Evolutionary conservation across 345 rosid species (phyloP), one percentile per base, ranked within the genome.

Genomic region (Murraya paniculata): DNA sequence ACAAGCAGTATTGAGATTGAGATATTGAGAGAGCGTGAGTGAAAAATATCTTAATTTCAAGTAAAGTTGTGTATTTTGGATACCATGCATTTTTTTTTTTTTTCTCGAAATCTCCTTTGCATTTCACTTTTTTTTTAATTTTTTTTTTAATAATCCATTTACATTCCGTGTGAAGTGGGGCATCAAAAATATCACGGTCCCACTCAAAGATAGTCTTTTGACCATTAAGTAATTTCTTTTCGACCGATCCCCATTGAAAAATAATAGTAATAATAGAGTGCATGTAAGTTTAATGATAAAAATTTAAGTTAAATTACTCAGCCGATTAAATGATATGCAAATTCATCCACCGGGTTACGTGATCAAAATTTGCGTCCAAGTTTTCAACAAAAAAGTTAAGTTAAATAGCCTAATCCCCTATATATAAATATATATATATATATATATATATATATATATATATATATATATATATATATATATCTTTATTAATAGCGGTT

Each of bases 151-250:
- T 9, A 39, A 39, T 45, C 0, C 5, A 35, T 64, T 33, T 64
- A 7, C 24, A 33, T 64, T 19, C 36, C 68, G 24, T 33, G 68
- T 18, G n/a, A 31, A 22, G 25, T 36, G n/a, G 35, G 68, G 25
- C 68, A 27, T 45, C 55, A 18, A 25, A 25, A 41, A 25, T 69
- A 25, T 45, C 33, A 0, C 25, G 72, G 72, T 69, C 72, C 72
- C 72, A 45, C 35, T 6, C 31, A 16, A 25, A 69, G 72, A 69
- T 69, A 69, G 72, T 41, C 72, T 69, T 62, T 69, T 69, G 72
- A 69, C 72, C 33, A 8, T 6, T 45, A 24, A 68, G 6, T 68
- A 25, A 13, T 13, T 24, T 6, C 22, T 3, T 41, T 68, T 68
- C 6, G 22, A 53, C 22, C 57, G 22, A 53, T 18, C 57, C 3